Percentiles rank a stretch among this genome's conserved stretches.
These are phyloP conservation scores for Aspergillus quadrilineatus DNA, from an alignment of 2,329 filamentous ascomycete genomes.

Conservation along the genomic window DNA sequence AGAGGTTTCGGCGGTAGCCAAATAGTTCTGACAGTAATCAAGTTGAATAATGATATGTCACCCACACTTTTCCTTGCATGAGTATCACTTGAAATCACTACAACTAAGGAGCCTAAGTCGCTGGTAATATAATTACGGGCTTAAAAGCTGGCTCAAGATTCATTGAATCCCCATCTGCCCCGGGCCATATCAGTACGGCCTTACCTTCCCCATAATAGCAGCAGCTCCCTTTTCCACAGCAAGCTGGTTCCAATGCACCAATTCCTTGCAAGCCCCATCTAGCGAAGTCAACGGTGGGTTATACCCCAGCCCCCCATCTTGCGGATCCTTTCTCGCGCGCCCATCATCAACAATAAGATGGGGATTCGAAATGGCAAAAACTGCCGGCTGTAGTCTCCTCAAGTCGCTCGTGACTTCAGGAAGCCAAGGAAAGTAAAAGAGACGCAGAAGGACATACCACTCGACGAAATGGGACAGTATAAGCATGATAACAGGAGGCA, in stretches of 20 bases:
- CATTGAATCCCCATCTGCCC: too few relatives aligned
- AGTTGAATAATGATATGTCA: too few relatives aligned
- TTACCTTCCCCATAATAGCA: conserved; percentile 16
- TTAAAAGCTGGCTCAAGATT: too few relatives aligned
- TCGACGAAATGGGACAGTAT: conserved; percentile 35
- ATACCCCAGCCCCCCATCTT: conserved; percentile 35
- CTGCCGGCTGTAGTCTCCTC: conserved; percentile 31
- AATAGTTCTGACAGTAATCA: neutral
- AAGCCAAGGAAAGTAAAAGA: conserved; percentile 26
- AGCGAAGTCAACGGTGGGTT: conserved; percentile 31
- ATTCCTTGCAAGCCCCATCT: conserved; percentile 34
- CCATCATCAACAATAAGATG: conserved; percentile 32
- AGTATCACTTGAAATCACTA: neutral
- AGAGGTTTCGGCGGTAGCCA: neutral
- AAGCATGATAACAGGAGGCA: conserved; percentile 29
- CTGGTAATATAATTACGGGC: too few relatives aligned
- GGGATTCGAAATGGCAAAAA: conserved; percentile 32
- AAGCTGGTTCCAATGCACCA: conserved; percentile 35
- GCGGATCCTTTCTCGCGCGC: conserved; percentile 26
- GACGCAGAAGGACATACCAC: conserved; percentile 31
- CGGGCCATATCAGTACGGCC: neutral
- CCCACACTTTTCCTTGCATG: neutral
- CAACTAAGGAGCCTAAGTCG: neutral
- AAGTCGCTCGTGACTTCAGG: conserved; percentile 29
- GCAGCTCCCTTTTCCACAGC: conserved; percentile 16